Evolutionary conservation across 176 grass and related monocot genomes (phyloP), one percentile per base, ranked within the genome.

Genomic region (Cymbopogon citratus): DNA sequence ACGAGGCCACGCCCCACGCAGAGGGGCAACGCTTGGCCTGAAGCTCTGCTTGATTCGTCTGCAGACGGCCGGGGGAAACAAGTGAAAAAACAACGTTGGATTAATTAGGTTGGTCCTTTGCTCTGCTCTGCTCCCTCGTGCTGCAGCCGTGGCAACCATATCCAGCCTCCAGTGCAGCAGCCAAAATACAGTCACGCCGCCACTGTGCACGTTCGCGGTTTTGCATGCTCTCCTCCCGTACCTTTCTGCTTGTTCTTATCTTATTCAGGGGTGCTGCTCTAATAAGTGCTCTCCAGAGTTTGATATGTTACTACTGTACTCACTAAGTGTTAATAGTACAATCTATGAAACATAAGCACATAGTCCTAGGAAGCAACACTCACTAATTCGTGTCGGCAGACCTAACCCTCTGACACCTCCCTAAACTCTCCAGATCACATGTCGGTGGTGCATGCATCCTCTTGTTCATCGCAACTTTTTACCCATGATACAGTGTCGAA

Each of bases 341-440:
- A 82, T 27, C 16, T 6, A 29, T 71, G 43, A 36, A 83, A 27
- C 56, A 75, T 12, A 45, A 74, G 46, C 81, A 39, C 36, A 21
- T 18, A 80, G 51, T 60, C 70, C 60, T 62, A 54, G 71, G 63
- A 35, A 49, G 41, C 31, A 69, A 33, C 63, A 66, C 31, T 15
- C 7, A 5, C 39, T 7, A 34, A 4, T 12, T 61, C 69, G 35
- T 85, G 83, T 89, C 76, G 81, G 83, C 56, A 77, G 36, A 77
- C 78, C 65, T 66, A 89, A 85, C 44, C 73, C 54, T 70, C 46
- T 63, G 3, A 81, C 41, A 25, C 11, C 34, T 89, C 63, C 51
- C 68, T 85, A 46, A 38, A 63, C 19, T 29, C 21, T 36, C 31
- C 41, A 77, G 26, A 67, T 78, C 73, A 28, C 18, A 25, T 41